Base-by-base conservation (phyloP, 768 basidiomycete species). In the Amanita pallidorosea region DNA sequence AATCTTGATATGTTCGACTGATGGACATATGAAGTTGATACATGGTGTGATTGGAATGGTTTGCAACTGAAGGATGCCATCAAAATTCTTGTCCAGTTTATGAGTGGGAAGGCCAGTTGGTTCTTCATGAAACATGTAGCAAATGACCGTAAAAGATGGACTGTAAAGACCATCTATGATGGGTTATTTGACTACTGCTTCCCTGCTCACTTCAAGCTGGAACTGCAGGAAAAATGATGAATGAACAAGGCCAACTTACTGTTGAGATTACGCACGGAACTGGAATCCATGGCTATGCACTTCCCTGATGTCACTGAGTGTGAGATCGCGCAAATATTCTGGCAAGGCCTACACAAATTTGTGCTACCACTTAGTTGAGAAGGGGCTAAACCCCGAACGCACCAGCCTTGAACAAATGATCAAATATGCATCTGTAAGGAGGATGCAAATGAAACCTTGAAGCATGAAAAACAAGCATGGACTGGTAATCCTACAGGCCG, bases 321-420 rank as follows among this genome's bases (percentile, higher is more conserved):
- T 0, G 65, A 70, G 11, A 38, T 57, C 7, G 64, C 70, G 0
- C 55, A 63, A 7, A 58, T 60, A 8, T 55, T 74, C 0, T 75
- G 69, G 70, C 56, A 61, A 2, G 67, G 71, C 0, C 49, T 69
- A 0, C 46, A 54, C 1, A 20, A 37, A 55, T 13, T 58, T 70
- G 1, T 67, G 67, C 27, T 50, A 49, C 0, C 55, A 63, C 3
- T 49, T 71, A 0, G 67, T 65, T 63, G 51, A 52, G 13, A 54
- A 66, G 2, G 49, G 60, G 4, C 51, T 70, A 0, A 62, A 65
- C 2, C 65, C 62, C 0, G 60, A 67, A 7, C 29, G 41, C 0
- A 61, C 63, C 0, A 37, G 48, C 0, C 67, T 62, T 56, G 50
- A 63, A 0, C 54, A 64, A 4, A 61, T 74, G 0, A 43, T 63